A percentile compares a stretch with the other conserved stretches of the same genome.
These are phyloP conservation scores for Fusarium anthophilum DNA, from an alignment of 2,329 filamentous ascomycete species.

Conservation along the genomic window DNA sequence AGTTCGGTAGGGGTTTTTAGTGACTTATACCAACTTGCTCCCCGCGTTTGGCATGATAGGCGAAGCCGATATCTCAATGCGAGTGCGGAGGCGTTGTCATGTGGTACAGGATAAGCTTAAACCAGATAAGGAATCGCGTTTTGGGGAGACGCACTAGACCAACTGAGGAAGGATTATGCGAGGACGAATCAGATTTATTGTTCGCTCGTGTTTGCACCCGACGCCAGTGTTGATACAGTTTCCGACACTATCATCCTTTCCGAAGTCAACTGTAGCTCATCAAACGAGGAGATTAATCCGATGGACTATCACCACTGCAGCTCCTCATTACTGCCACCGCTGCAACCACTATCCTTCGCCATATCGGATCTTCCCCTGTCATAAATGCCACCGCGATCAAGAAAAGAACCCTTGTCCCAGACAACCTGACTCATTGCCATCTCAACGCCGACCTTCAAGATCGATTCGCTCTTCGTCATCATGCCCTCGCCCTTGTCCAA, in stretches of 20 bases:
- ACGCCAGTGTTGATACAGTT: background rate
- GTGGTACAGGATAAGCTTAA: background rate
- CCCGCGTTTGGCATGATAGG: background rate
- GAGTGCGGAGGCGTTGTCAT: background rate
- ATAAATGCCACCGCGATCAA: background rate
- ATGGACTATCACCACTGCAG: background rate
- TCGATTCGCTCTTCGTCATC: background rate
- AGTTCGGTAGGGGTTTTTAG: background rate
- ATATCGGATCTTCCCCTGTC: background rate
- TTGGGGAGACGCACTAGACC: background rate
- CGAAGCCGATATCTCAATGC: background rate
- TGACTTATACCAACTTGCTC: background rate
- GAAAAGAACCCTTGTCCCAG: background rate
- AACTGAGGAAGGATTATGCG: background rate
- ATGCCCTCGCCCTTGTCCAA: background rate
- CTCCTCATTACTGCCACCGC: background rate
- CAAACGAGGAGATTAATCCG: rapidly evolving
- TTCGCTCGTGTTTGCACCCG: background rate
- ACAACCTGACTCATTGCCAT: background rate
- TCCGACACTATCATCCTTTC: background rate
- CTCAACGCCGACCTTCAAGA: background rate
- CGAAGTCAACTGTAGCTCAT: background rate
- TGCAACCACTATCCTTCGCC: background rate
- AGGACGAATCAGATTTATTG: background rate
- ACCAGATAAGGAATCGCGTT: background rate